Evolutionary conservation across 2,329 filamentous ascomycete species (phyloP).

Genomic region (Rugonectria rugulosa): DNA sequence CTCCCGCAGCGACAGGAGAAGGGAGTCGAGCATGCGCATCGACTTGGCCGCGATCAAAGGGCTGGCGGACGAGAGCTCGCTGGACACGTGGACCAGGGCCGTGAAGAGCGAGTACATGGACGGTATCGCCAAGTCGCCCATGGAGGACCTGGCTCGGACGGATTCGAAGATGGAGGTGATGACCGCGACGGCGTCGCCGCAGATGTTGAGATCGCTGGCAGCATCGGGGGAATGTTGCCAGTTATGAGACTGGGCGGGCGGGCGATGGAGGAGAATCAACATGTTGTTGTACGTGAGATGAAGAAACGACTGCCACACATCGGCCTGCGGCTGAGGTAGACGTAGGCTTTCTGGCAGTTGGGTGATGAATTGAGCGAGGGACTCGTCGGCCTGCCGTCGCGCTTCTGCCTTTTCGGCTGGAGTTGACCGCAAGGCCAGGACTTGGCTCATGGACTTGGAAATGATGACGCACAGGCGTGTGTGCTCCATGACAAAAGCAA

Average conservation of each 20-base stretch:
- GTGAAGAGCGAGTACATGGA: slow-evolving; percentile 43
- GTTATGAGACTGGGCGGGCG: slow-evolving; percentile 31
- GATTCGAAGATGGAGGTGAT: slow-evolving; percentile 43
- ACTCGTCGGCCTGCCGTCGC: slow-evolving; percentile 41
- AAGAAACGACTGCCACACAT: slow-evolving; percentile 42
- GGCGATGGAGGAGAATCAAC: slow-evolving; percentile 45
- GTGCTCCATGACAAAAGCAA: slow-evolving; percentile 55
- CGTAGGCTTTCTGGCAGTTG: slow-evolving; percentile 40
- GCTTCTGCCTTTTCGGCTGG: slow-evolving; percentile 36
- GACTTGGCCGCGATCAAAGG: slow-evolving; percentile 43
- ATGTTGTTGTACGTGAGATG: slow-evolving; percentile 47
- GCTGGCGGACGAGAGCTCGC: slow-evolving; percentile 38
- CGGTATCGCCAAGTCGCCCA: slow-evolving; percentile 40
- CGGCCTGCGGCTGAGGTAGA: slow-evolving; percentile 28
- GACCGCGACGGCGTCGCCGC: slow-evolving; percentile 38
- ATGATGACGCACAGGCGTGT: slow-evolving; percentile 59
- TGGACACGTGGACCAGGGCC: slow-evolving; percentile 40
- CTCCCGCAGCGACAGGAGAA: slow-evolving; percentile 39
- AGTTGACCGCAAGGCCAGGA: slow-evolving; percentile 36
- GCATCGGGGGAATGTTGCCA: slow-evolving; percentile 18
- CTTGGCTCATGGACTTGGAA: slow-evolving; percentile 44
- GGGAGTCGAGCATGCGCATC: slow-evolving; percentile 38
- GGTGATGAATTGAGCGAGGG: slow-evolving; percentile 41
- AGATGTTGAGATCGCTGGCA: slow-evolving; percentile 40
- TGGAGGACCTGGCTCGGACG: slow-evolving; percentile 28